Evolutionary conservation across 139 green algal species (phyloP), one percentile per base, ranked within the genome.

Genomic region (Picochlorum sp.): DNA sequence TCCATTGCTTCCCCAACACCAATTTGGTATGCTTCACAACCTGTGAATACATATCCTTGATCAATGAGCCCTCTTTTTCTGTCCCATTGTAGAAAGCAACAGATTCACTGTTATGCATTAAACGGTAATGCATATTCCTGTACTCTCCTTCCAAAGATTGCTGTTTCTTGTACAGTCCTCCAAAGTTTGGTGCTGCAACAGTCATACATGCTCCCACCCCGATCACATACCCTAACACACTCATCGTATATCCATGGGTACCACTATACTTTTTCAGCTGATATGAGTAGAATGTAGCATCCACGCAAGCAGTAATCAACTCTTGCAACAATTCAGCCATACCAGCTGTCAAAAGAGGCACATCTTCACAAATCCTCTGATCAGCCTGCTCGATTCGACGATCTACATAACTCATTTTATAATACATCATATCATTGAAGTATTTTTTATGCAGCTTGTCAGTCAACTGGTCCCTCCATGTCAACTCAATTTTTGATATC

Each of bases 321-420:
- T 90, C 84, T 2, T 69, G 50, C 5, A 61, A 49, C 21, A 90
- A 72, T 45, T 82, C 76, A 11, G 62, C 67, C 49, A 87, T 57
- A 24, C 72, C 75, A 4, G 49, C 49, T 30, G 50, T 67, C 47
- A 90, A 68, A 50, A 79, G 76, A 57, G 84, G 84, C 18, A 90
- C 69, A 60, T 91, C 84, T 56, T 89, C 83, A 60, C 79, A 85
- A 11, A 91, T 68, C 52, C 81, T 75, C 74, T 89, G 78, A 71
- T 91, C 84, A 3, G 81, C 75, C 37, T 66, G 72, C 57, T 67
- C 59, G 15, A 91, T 60, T n/a, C 70, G 60, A 18, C 75, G 60
- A 70, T 90, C 78, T 58, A 91, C 84, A 50, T 91, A 82, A 21
- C 49, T 76, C 56, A 90, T 75, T 64, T 80, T 78, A 77, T 91